These are phyloP conservation scores for Tricholoma terreum DNA, from an alignment of 768 basidiomycete species.

Conservation along the genomic window DNA sequence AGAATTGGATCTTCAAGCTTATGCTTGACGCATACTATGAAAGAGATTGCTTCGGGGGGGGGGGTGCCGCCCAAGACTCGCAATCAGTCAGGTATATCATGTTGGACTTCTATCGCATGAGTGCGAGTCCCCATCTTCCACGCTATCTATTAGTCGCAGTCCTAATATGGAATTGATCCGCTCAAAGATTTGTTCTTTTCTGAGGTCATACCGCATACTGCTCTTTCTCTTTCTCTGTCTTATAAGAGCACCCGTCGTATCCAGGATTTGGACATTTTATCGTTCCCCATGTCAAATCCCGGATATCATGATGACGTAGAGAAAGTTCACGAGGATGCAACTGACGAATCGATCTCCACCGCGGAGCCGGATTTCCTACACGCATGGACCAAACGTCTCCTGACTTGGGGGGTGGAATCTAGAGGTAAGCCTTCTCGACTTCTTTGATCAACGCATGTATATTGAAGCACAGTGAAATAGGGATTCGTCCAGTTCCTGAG, in stretches of 20 bases:
- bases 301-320: neutral
- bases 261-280: neutral
- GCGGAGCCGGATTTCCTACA: neutral
- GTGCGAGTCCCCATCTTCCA: too few species aligned
- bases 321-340: neutral
- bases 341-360: neutral
- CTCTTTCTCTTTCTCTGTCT: too few species aligned
- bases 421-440: constrained; percentile 23
- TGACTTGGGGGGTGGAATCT: constrained; percentile 30
- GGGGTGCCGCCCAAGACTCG: too few species aligned
- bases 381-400: constrained; percentile 15
- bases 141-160: too few species aligned
- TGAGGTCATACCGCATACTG: too few species aligned
- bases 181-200: too few species aligned
- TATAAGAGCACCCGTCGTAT: neutral
- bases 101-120: too few species aligned
- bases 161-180: too few species aligned
- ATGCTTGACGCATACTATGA: too few species aligned
- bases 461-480: constrained; percentile 21
- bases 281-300: neutral
- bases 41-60: too few species aligned
- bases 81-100: too few species aligned
- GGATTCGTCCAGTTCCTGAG: constrained; percentile 53
- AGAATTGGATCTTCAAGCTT: too few species aligned
- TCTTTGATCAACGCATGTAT: neutral